Evolutionary conservation across 768 basidiomycete genomes (phyloP).

Genomic region (Psilocybe subaeruginosa): DNA sequence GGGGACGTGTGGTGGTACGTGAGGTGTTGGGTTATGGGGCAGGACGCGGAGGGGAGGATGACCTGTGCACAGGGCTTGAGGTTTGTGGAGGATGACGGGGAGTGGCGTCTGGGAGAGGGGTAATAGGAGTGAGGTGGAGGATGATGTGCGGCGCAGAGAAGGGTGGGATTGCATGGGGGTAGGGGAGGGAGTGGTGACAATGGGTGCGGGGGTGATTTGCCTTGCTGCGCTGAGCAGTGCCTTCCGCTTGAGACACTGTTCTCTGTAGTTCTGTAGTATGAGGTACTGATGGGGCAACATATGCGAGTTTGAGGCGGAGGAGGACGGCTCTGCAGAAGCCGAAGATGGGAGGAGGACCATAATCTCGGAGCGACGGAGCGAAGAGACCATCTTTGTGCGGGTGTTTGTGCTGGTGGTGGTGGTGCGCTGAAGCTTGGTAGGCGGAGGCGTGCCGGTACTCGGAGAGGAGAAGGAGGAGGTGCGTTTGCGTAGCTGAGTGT

Average conservation of each 20-base stretch:
- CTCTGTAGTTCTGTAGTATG: conserved; percentile 48
- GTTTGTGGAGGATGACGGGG: background rate
- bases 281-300: conserved; percentile 27
- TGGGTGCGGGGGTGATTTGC: conserved; percentile 12
- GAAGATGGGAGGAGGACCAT: conserved; percentile 46
- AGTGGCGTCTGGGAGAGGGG: conserved; percentile 16
- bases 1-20: conserved; percentile 50
- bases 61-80: conserved; percentile 15
- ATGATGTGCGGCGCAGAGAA: background rate
- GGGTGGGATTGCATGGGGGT: conserved; percentile 24
- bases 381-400: conserved; percentile 1
- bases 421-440: conserved; percentile 36
- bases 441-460: conserved; percentile 33
- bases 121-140: background rate
- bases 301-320: background rate
- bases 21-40: conserved; percentile 27
- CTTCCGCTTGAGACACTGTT: conserved; percentile 48
- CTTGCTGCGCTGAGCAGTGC: conserved; percentile 28
- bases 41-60: conserved; percentile 28
- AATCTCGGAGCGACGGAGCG: conserved; percentile 59
- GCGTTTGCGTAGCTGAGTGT: conserved; percentile 44
- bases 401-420: conserved; percentile 30
- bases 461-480: conserved; percentile 50
- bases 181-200: background rate
- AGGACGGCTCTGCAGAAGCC: conserved; percentile 15